Evolutionary conservation across 2,329 filamentous ascomycete species (phyloP), one percentile per base, ranked within the genome.

Genomic region (Fusarium sp.): DNA sequence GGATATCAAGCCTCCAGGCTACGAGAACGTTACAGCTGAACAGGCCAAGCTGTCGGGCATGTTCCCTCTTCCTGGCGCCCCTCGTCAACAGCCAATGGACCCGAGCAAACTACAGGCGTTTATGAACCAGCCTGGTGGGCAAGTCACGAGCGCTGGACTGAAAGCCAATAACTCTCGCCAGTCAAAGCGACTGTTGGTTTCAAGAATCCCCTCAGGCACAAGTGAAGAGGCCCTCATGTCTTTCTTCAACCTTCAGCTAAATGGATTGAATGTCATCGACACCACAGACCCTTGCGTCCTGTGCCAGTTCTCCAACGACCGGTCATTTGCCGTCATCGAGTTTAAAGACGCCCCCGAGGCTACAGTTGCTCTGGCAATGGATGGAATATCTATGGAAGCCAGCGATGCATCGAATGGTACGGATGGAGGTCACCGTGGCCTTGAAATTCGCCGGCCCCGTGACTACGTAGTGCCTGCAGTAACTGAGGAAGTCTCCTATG

Each of bases 1-100:
- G 96, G 97, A 99, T 82, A 98, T 99, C 82, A 99, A 99, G 85
- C 96, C 96, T 11, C 94, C 95, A 22, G 95, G 96, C 48, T 99
- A 99, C 79, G 97, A 99, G 80, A 97, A 96, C 82, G 95, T 99
- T 74, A 98, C 96, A 6, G 95, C 96, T 28, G 97, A 99, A 83
- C 97, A 99, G 82, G 97, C 96, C 56, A 99, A 99, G 86, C 88
- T 99, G 48, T 99, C 97, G 75, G 92, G 95, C 85, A 98, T 99
- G 96, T 99, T 99, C 86, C 95, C 97, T 68, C 90, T 99, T 50
- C 96, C 96, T 7, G 96, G 96, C 73, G 96, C 96, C 70, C 96
- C 96, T 61, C 91, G 96, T 76, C 95, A 97, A 82, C 95, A 98
- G 79, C 92, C 94, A 38, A 96, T 98, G 92, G 96, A 99, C 77